Evolutionary conservation across 495 filamentous ascomycete genomes (phyloP).

Genomic region (Penicillium parvum): DNA sequence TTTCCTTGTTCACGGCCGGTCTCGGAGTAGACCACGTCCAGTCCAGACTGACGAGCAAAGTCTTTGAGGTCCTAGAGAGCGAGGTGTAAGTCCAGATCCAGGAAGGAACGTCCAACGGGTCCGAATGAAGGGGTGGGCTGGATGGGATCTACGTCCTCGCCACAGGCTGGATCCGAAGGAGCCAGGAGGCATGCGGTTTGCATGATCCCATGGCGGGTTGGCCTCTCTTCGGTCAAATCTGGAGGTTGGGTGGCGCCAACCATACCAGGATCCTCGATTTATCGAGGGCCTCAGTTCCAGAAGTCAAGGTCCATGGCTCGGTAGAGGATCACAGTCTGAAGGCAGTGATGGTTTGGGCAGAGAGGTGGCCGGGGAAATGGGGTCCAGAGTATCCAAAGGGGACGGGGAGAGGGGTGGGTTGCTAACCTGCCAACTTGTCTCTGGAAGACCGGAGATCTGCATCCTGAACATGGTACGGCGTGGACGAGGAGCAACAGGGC

Average conservation of each 20-base stretch:
- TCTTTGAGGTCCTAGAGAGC: constrained; percentile 91
- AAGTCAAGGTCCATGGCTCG: constrained; percentile 5
- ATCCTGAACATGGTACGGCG: constrained; percentile 93
- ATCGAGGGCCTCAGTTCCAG: constrained; percentile 15
- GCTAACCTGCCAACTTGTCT: constrained; percentile 99
- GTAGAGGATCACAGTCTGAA: constrained; percentile 13
- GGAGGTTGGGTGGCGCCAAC: too few relatives aligned
- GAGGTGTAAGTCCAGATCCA: constrained; percentile 42
- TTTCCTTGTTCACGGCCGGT: constrained; percentile 88
- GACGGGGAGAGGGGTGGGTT: constrained; percentile 52
- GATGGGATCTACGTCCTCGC: constrained; percentile 19
- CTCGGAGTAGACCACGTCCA: constrained; percentile 98
- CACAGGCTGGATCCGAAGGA: constrained; percentile 7
- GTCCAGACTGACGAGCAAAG: constrained; percentile 92
- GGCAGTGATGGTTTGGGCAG: constrained; percentile 6
- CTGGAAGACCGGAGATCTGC: constrained; percentile 95
- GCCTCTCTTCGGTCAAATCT: too few relatives aligned
- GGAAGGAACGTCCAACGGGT: constrained; percentile 28
- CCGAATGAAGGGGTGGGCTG: constrained; percentile 13
- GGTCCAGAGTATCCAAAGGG: constrained; percentile 37
- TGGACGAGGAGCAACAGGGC: constrained; percentile 74
- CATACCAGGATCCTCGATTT: too few relatives aligned
- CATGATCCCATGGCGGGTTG: too few relatives aligned
- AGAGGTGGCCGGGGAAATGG: constrained; percentile 15
- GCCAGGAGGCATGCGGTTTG: constrained; percentile 1